Percentiles rank a stretch among this genome's conserved stretches.
phyloP scores from a whole-genome alignment of 352 stramenopile species.

The Blastocystis hominis region DNA sequence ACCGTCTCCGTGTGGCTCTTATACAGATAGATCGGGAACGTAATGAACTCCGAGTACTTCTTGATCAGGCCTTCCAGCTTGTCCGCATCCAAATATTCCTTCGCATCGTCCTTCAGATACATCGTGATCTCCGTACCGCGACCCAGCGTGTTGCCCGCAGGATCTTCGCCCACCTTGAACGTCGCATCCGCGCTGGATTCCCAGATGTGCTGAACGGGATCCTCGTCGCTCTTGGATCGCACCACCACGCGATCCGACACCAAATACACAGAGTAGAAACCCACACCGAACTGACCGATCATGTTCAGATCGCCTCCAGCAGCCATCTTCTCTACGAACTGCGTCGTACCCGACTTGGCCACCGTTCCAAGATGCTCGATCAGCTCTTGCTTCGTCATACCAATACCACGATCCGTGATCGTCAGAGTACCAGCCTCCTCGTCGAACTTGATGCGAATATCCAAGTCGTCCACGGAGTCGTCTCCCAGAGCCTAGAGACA shows the following conservation, averaged over 20 bases:
- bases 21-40: slow-evolving; percentile 95
- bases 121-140: slow-evolving; percentile 96
- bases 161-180: slow-evolving; percentile 89
- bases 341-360: slow-evolving; percentile 89
- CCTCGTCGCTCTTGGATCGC: slow-evolving; percentile 88
- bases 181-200: slow-evolving; percentile 87
- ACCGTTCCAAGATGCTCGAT: slow-evolving; percentile 89
- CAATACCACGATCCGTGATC: slow-evolving; percentile 93
- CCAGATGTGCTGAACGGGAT: slow-evolving; percentile 96
- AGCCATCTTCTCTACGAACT: slow-evolving; percentile 91
- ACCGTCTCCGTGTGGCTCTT: slow-evolving; percentile 79
- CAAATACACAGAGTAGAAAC: too few species aligned
- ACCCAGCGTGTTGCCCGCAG: slow-evolving; percentile 82
- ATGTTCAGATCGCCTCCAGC: slow-evolving; percentile 78
- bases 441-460: slow-evolving; percentile 92
- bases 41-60: slow-evolving; percentile 99
- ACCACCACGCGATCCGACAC: slow-evolving; percentile 86
- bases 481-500: slow-evolving; percentile 39
- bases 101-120: slow-evolving; percentile 93
- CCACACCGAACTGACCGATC: too few species aligned
- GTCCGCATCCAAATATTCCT: slow-evolving; percentile 84
- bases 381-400: too few species aligned
- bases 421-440: slow-evolving; percentile 84
- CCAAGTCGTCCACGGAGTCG: slow-evolving; percentile 71
- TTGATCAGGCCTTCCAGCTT: slow-evolving; percentile 85